Conservation (phyloP, 2,329 filamentous ascomycete genomes). For the Zarea fungicola region DNA sequence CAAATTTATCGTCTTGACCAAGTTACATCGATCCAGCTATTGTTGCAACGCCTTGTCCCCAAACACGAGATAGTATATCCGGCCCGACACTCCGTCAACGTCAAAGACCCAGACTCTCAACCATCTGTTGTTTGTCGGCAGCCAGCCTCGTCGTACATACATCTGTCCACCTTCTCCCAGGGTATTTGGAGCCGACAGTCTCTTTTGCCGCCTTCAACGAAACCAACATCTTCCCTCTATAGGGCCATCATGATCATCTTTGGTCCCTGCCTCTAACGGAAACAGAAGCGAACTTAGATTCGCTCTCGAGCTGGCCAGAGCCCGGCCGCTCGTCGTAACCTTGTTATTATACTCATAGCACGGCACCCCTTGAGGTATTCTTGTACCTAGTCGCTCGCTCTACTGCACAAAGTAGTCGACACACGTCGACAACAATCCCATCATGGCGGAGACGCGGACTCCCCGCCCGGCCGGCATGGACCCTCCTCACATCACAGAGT, state of each 20-base stretch:
- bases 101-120: too few species aligned
- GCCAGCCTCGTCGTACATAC: neutral
- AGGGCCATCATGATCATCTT: constrained; percentile 11
- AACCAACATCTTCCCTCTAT: neutral
- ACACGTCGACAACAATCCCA: constrained; percentile 10
- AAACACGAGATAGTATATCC: neutral
- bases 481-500: constrained; percentile 59
- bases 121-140: too few species aligned
- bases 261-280: constrained; percentile 1
- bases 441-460: constrained; percentile 29
- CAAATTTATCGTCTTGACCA: neutral
- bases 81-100: neutral
- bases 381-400: constrained; percentile 20
- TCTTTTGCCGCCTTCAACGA: neutral
- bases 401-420: constrained; percentile 6
- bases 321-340: constrained; percentile 8
- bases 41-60: neutral
- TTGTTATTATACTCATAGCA: constrained; percentile 6
- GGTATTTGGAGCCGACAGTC: neutral
- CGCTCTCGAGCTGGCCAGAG: constrained; percentile 14
- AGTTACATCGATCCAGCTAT: neutral
- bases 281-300: constrained; percentile 7
- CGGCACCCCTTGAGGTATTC: constrained; percentile 14
- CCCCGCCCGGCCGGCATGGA: constrained; percentile 45
- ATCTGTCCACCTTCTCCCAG: neutral